phyloP scores from a whole-genome alignment of 228 moss, liverwort and hornwort species.

The Sphagnum magellanicum region DNA sequence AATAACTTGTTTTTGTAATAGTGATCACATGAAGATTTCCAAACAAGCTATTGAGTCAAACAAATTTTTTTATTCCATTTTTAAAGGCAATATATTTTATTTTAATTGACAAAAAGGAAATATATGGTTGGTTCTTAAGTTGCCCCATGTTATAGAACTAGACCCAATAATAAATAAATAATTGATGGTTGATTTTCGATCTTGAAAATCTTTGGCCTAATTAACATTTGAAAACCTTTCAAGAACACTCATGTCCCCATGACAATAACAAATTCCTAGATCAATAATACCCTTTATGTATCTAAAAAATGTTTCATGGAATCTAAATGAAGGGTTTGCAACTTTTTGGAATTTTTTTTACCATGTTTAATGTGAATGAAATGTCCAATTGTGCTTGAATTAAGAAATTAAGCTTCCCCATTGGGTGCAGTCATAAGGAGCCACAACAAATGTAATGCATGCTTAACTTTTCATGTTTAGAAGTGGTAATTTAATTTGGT shows the following conservation, averaged over 20 bases:
- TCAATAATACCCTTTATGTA: conserved; percentile 3
- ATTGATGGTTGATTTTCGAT: not conserved
- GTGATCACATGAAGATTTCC: too few species aligned
- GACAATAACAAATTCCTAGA: not conserved
- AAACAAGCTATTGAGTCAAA: not conserved
- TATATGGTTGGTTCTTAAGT: not conserved
- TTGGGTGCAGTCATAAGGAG: not conserved
- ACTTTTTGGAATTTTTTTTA: not conserved
- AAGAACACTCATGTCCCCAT: not conserved
- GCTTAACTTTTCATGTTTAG: too few species aligned
- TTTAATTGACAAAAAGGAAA: not conserved
- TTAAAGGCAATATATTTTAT: not conserved
- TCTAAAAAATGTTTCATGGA: not conserved
- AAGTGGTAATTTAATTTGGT: too few species aligned
- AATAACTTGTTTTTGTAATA: too few species aligned
- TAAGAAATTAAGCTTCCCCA: not conserved
- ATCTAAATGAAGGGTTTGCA: not conserved
- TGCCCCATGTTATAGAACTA: not conserved
- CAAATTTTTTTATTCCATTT: not conserved
- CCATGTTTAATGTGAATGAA: not conserved
- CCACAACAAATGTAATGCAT: too few species aligned
- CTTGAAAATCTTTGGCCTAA: not conserved
- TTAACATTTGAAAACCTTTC: not conserved
- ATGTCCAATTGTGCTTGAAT: not conserved
- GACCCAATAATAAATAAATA: not conserved